Evolutionary conservation across 148 eudicot genomes (phyloP).

Genomic region (Amaranthus palmeri): DNA sequence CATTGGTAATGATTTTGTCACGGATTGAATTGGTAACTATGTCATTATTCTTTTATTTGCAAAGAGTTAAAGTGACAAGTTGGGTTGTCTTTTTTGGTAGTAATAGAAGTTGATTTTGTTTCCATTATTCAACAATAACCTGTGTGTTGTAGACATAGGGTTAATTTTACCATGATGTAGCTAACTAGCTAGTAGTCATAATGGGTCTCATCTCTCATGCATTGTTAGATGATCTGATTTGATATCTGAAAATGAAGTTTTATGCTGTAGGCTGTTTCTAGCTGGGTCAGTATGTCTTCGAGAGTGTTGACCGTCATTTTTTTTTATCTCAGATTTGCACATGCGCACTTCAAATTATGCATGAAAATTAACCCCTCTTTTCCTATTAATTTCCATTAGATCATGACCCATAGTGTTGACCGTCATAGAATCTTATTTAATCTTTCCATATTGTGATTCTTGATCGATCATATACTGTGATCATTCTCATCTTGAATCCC

Average conservation of each 20-base stretch:
- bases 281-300: neutral
- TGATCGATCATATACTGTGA: constrained; percentile 17
- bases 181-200: neutral
- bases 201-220: neutral
- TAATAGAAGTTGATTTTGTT: neutral
- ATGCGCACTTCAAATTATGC: constrained; percentile 10
- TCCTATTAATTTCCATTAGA: neutral
- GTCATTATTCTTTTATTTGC: neutral
- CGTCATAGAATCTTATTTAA: constrained; percentile 10
- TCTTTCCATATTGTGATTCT: constrained; percentile 17
- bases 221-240: constrained; percentile 15
- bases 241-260: constrained; percentile 10
- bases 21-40: neutral
- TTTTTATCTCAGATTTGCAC: constrained; percentile 17
- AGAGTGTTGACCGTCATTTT: constrained; percentile 12
- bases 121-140: neutral
- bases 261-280: constrained; percentile 7
- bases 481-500: constrained; percentile 18
- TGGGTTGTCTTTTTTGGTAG: constrained; percentile 12
- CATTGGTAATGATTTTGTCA: neutral
- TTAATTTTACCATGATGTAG: neutral
- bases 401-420: constrained; percentile 16
- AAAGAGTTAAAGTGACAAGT: constrained; percentile 10
- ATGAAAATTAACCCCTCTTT: constrained; percentile 15
- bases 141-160: neutral